Evolutionary conservation across 176 grass and related monocot genomes (phyloP).

Genomic region (Hordeum vulgare): DNA sequence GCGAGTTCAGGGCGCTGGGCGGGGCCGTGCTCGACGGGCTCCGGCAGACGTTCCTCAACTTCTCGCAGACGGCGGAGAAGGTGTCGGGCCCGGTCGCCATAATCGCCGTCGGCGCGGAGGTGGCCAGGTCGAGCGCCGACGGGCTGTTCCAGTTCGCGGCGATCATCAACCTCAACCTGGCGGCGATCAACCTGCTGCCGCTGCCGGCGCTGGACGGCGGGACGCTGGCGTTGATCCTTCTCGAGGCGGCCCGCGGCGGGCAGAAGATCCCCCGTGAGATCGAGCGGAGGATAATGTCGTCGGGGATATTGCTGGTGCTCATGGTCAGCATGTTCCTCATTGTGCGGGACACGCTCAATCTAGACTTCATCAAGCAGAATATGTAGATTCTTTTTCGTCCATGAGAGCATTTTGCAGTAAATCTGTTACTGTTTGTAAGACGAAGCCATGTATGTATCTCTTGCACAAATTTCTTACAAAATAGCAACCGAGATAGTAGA

Average conservation of each 20-base stretch:
- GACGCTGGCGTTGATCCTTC: slow-evolving; percentile 65
- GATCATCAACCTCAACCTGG: slow-evolving; percentile 84
- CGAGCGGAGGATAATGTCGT: slow-evolving; percentile 88
- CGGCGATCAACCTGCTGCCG: slow-evolving; percentile 78
- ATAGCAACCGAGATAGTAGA: neutral
- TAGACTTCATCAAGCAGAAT: slow-evolving; percentile 94
- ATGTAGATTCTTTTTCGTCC: slow-evolving; percentile 38
- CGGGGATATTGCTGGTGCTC: slow-evolving; percentile 83
- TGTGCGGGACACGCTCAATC: slow-evolving; percentile 89
- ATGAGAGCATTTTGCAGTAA: neutral
- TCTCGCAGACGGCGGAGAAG: slow-evolving; percentile 75
- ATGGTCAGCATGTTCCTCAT: slow-evolving; percentile 92
- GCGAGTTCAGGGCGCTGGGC: slow-evolving; percentile 54
- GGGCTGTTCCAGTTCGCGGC: slow-evolving; percentile 92
- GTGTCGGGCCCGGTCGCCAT: slow-evolving; percentile 87
- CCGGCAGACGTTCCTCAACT: slow-evolving; percentile 81
- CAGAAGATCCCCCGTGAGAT: slow-evolving; percentile 86
- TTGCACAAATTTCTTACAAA: neutral
- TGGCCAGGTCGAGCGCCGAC: slow-evolving; percentile 62
- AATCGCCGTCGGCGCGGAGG: slow-evolving; percentile 81
- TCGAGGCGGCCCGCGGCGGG: slow-evolving; percentile 84
- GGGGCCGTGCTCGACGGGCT: slow-evolving; percentile 67
- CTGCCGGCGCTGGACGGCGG: slow-evolving; percentile 75
- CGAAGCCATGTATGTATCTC: neutral
- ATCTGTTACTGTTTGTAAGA: neutral